Base-by-base conservation (phyloP, 2,329 filamentous ascomycete species). In the Arthrinium puccinioides region DNA sequence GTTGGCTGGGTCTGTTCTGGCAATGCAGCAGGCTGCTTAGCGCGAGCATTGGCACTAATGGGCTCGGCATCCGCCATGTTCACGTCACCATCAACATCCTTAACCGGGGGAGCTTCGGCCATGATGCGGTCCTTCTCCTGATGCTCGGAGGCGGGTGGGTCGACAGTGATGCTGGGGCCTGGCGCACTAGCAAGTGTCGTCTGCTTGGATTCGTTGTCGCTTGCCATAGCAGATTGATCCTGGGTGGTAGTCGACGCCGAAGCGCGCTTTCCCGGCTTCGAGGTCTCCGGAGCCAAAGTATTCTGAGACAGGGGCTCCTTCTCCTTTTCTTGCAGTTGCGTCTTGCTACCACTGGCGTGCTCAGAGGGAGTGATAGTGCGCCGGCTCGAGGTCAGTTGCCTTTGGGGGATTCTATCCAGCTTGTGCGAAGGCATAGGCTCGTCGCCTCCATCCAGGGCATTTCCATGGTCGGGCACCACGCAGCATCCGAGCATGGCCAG, bases 401-500 rank as follows among this genome's bases (percentile, higher is more conserved):
- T 62, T 36, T 67, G 64, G 19, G 72, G 72, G 28, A 79, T 62
- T 53, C 67, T 75, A 49, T 78, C 64, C 46, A 78, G 62, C 63
- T 76, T 76, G 55, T 72, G 78, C 32, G 54, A 57, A 23, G 64
- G 62, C 23, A 76, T 64, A 26, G 75, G 69, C 40, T 76, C 66
- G 41, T 73, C 70, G 36, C 70, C 70, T 39, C 64, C 67, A 32
- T 75, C 70, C 33, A 76, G 60, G 6, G 61, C 55, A 44, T 76
- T 72, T 13, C 71, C 69, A 45, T 74, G 69, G 44, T 82, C 79
- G 34, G 79, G 76, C 27, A 77, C 70, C 38, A 68, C 70, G 56
- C 82, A 86, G 63, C 82, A 87, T 42, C 72, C 77, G 41, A 87
- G 66, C 38, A 86, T 70, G 18, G 74, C 65, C 24, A 79, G 57